A percentile compares a stretch with the other conserved stretches of the same genome.
phyloP scores from a whole-genome alignment of 441 rosid species.

The Raphanus hybrid region DNA sequence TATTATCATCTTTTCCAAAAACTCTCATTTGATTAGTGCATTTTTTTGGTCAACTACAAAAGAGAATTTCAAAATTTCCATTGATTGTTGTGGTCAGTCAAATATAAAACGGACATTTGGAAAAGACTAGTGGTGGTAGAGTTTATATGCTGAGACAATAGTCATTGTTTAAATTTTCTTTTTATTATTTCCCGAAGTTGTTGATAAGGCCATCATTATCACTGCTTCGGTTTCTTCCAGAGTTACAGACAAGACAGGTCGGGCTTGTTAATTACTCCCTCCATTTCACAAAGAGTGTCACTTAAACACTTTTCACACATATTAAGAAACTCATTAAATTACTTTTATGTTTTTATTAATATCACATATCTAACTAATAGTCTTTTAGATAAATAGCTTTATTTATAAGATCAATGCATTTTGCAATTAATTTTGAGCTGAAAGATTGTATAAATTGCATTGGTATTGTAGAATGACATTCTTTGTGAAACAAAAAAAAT shows the following conservation, averaged over 20 bases:
- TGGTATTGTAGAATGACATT: too few species aligned
- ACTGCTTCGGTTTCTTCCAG: conserved; percentile 36
- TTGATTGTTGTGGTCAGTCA: conserved; percentile 11
- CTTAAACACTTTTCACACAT: too few species aligned
- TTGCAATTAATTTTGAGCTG: too few species aligned
- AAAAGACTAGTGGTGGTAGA: conserved; percentile 22
- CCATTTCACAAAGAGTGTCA: too few species aligned
- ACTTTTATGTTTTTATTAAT: too few species aligned
- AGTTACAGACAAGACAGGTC: conserved; percentile 43
- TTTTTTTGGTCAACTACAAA: conserved; percentile 22
- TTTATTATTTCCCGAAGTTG: conserved; percentile 21
- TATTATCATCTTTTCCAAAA: conserved; percentile 15
- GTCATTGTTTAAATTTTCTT: not conserved
- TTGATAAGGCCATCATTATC: conserved; percentile 39
- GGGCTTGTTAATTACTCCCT: conserved; percentile 16
- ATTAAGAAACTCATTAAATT: too few species aligned
- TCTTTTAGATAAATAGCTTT: too few species aligned
- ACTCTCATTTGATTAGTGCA: conserved; percentile 1
- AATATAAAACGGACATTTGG: conserved; percentile 32
- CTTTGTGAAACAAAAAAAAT: too few species aligned
- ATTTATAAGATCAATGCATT: too few species aligned
- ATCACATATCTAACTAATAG: too few species aligned
- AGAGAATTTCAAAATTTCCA: conserved; percentile 12
- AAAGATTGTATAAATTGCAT: too few species aligned
- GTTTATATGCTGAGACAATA: conserved; percentile 26